A percentile compares a stretch with the other conserved stretches of the same genome.
These are phyloP conservation scores for Termitomyces eurrhizus DNA, from an alignment of 768 basidiomycete genomes.

Conservation along the genomic window DNA sequence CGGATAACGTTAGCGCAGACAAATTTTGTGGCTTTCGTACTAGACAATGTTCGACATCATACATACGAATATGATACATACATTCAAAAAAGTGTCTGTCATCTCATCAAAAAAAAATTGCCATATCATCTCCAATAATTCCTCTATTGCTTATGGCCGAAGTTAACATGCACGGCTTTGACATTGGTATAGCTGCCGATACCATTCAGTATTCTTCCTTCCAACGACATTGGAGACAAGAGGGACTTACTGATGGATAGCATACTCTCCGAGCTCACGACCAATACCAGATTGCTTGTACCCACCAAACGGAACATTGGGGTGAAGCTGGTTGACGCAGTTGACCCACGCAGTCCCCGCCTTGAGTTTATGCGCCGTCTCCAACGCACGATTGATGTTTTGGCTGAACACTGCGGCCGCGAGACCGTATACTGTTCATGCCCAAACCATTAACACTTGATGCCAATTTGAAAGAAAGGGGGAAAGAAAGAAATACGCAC, in stretches of 20 bases:
- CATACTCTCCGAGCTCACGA: conserved; percentile 78
- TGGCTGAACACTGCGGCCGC: conserved; percentile 85
- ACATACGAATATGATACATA: neutral
- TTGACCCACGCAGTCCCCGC: conserved; percentile 81
- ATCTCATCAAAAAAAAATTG: neutral
- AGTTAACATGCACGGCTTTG: conserved; percentile 68
- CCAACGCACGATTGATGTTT: conserved; percentile 71
- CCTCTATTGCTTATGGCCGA: conserved; percentile 30
- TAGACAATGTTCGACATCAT: neutral
- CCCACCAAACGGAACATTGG: conserved; percentile 76
- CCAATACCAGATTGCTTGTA: conserved; percentile 84
- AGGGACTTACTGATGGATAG: conserved; percentile 48
- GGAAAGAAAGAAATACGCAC: conserved; percentile 10
- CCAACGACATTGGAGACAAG: neutral
- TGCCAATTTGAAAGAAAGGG: neutral
- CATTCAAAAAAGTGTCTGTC: neutral
- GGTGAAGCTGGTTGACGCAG: conserved; percentile 45
- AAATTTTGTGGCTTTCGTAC: neutral
- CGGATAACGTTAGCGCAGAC: too few species aligned
- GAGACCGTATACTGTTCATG: conserved; percentile 60
- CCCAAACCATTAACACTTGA: neutral
- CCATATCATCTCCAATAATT: neutral
- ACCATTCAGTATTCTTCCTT: neutral
- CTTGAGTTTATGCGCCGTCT: conserved; percentile 67
- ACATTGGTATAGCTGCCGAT: conserved; percentile 54